Base-by-base conservation (phyloP, 495 filamentous ascomycete species). In the Aspergillus egyptiacus region DNA sequence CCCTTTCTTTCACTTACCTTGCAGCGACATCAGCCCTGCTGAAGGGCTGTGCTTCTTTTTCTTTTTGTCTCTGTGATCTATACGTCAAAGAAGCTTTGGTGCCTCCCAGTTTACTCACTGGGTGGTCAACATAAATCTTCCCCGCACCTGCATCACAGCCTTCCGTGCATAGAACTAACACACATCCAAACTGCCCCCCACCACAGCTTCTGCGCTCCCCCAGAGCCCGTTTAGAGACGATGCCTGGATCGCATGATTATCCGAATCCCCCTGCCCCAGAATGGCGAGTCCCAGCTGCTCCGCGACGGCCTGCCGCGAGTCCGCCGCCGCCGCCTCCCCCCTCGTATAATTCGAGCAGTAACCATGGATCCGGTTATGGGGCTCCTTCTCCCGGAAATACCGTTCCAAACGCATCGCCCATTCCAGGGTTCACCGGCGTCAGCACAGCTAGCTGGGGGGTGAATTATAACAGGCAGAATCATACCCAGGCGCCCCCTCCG, bases 391-490 rank as follows among this genome's bases (percentile, higher is more conserved):
- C 49, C 27, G 48, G 18, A 36, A 55, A 30, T 41, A 43, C 36
- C 35, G 60, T 39, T 14, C 46, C 56, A 52, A 57, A 36, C 48
- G 48, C 54, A 22, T 61, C 57, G 37, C 63, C 62, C 9, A 53
- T 48, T 14, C 53, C 63, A 30, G 47, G 50, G 17, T 42, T 10
- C 19, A 17, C 55, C 10, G 46, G 50, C n/a, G 38, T 59, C 15
- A 65, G 71, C 44, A 70, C 67, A 4, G 65, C 67, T 18, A 57
- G 56, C 1, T 72, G 72, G 74, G 72, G 70, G 11, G 72, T 71
- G 33, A 70, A 68, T 19, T 71, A 70, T 50, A 72, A 73, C 37
- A 66, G 69, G 30, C 63, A 67, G 20, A 54, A 61, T 44, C 56
- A 59, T 13, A 58, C 52, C 4, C 56, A 66, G 20, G 56, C 60